Evolutionary conservation across 2,329 filamentous ascomycete genomes (phyloP).

Genomic region (Stachybotrys chlorohalonatus): DNA sequence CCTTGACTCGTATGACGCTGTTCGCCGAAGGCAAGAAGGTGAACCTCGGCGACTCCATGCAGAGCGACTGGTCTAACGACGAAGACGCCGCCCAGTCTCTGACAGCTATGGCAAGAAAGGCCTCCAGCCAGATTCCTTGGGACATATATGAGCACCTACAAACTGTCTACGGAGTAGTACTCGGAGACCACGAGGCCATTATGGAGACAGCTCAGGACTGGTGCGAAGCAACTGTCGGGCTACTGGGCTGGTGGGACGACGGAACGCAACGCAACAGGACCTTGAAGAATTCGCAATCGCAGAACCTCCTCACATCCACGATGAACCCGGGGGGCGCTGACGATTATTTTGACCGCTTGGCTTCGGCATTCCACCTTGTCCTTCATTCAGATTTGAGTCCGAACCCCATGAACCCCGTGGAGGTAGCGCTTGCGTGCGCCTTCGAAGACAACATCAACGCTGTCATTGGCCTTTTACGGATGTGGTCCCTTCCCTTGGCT

Average conservation of each 20-base stretch:
- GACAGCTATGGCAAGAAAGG: slow-evolving; percentile 63
- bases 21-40: slow-evolving; percentile 69
- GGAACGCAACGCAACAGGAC: slow-evolving; percentile 41
- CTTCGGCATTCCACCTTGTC: slow-evolving; percentile 60
- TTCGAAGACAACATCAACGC: slow-evolving; percentile 77
- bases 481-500: slow-evolving; percentile 74
- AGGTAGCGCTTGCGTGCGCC: slow-evolving; percentile 72
- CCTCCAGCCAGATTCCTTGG: slow-evolving; percentile 82
- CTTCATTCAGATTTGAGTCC: slow-evolving; percentile 65
- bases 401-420: slow-evolving; percentile 65
- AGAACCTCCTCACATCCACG: slow-evolving; percentile 22
- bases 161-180: slow-evolving; percentile 69
- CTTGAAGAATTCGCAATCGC: slow-evolving; percentile 29
- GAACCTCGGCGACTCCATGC: slow-evolving; percentile 20
- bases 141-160: slow-evolving; percentile 79
- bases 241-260: slow-evolving; percentile 91
- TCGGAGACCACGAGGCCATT: slow-evolving; percentile 69
- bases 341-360: slow-evolving; percentile 66
- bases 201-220: slow-evolving; percentile 76
- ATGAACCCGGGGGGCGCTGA: slow-evolving; percentile 44
- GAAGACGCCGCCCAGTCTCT: slow-evolving; percentile 31
- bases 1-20: slow-evolving; percentile 60
- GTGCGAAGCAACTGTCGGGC: slow-evolving; percentile 77
- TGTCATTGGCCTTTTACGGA: slow-evolving; percentile 62
- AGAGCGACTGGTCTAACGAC: slow-evolving; percentile 27